Evolutionary conservation across 2,329 filamentous ascomycete genomes (phyloP), one percentile per base, ranked within the genome.

Genomic region (Pestalotiopsis fici): DNA sequence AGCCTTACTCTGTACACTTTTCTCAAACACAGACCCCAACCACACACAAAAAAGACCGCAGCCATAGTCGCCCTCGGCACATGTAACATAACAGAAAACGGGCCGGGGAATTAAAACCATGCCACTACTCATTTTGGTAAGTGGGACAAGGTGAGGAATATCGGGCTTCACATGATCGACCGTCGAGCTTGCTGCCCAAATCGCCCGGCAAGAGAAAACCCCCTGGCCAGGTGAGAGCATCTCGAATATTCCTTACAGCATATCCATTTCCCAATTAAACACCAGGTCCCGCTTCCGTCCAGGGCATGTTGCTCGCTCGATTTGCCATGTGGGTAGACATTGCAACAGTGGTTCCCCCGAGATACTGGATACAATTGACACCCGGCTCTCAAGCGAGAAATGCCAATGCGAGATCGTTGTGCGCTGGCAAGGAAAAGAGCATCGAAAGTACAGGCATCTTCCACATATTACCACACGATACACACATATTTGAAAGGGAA

Each of bases 141-240:
- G 21, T n/a, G 15, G 39, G 37, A 25, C 27, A 62, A 27, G 59
- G 59, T 39, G 43, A 47, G 47, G 59, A 62, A 43, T 31, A 37
- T 62, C 59, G 28, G 59, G 59, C 59, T 50, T 39, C 37, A 43
- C 31, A 60, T 62, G 59, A 62, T 62, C 59, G 59, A 35, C 59
- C 11, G 59, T 47, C 37, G 59, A 25, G n/a, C 59, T 62, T 62
- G 59, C 35, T 62, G 59, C 59, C 59, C 59, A 50, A 62, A 25
- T 25, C n/a, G 15, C 15, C 43, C 43, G 43, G 43, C 43, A 50
- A 21, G 21, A 21, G 43, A 50, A 21, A 21, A n/a, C n/a, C 43
- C 43, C 43, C 43, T 50, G 43, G 59, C n/a, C 6, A 62, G 31
- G n/a, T 62, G n/a, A 31, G 37, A 62, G 59, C 59, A 62, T 62